Evolutionary conservation across 805 yeast genomes (phyloP).

Genomic region (Yarrowia yakushimensis): DNA sequence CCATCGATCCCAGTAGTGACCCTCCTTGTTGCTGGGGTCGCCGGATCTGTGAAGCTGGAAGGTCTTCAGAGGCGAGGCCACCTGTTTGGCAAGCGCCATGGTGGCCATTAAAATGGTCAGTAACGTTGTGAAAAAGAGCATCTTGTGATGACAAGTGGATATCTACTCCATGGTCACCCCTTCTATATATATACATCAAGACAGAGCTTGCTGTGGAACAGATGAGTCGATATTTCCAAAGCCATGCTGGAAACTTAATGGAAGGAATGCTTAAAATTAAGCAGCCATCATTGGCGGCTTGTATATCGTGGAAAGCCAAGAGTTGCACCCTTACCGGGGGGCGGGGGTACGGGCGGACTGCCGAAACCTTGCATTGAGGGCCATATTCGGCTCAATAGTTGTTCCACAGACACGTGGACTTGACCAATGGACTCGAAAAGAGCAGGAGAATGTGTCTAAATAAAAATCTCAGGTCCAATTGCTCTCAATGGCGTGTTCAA

Average conservation of each 20-base stretch:
- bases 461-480: too few species aligned
- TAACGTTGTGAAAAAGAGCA: neutral
- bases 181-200: neutral
- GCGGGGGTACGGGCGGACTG: too few species aligned
- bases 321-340: too few species aligned
- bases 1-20: conserved; percentile 5
- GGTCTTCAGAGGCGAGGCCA: conserved; percentile 9
- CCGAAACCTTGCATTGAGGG: too few species aligned
- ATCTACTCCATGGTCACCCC: neutral
- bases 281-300: neutral
- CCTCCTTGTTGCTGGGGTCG: neutral
- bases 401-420: neutral
- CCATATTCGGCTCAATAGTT: neutral
- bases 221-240: neutral
- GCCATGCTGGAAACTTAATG: neutral
- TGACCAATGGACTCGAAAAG: neutral
- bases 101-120: conserved; percentile 3
- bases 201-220: neutral
- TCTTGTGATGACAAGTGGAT: neutral
- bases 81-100: conserved; percentile 12
- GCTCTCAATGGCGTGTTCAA: too few species aligned
- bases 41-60: neutral
- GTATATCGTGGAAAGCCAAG: neutral
- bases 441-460: too few species aligned
- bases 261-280: neutral